phyloP scores from a whole-genome alignment of 2,329 filamentous ascomycete species.

The Cytospora chrysosperma region DNA sequence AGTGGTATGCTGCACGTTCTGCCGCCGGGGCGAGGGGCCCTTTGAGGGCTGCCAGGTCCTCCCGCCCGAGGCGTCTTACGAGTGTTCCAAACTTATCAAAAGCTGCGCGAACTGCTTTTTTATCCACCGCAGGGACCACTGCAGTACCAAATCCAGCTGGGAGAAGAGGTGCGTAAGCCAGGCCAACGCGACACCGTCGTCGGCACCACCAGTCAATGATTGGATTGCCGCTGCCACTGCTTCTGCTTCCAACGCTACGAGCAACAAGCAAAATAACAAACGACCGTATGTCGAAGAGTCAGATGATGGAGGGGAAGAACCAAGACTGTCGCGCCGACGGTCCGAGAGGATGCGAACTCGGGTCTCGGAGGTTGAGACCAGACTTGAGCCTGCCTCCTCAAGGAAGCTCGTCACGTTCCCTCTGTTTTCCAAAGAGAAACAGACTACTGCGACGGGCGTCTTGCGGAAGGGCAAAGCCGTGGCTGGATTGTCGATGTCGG shows the following conservation, averaged over 20 bases:
- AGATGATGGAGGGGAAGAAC: neutral
- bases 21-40: conserved; percentile 10
- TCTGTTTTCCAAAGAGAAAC: neutral
- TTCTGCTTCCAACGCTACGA: neutral
- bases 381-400: neutral
- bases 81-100: neutral
- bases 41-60: conserved; percentile 17
- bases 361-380: neutral
- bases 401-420: conserved; percentile 7
- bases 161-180: neutral
- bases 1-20: conserved; percentile 1
- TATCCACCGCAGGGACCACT: conserved; percentile 3
- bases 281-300: neutral
- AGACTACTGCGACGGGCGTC: neutral
- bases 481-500: conserved; percentile 9
- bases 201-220: neutral
- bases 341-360: neutral
- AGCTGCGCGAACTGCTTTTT: conserved; percentile 22
- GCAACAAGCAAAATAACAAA: conserved; percentile 5
- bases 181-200: neutral
- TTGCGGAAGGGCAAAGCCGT: neutral
- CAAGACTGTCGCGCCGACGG: neutral
- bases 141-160: conserved; percentile 20
- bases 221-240: conserved; percentile 8
- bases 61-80: neutral